Evolutionary conservation across 2,329 filamentous ascomycete genomes (phyloP).

Genomic region (Fusarium musae): DNA sequence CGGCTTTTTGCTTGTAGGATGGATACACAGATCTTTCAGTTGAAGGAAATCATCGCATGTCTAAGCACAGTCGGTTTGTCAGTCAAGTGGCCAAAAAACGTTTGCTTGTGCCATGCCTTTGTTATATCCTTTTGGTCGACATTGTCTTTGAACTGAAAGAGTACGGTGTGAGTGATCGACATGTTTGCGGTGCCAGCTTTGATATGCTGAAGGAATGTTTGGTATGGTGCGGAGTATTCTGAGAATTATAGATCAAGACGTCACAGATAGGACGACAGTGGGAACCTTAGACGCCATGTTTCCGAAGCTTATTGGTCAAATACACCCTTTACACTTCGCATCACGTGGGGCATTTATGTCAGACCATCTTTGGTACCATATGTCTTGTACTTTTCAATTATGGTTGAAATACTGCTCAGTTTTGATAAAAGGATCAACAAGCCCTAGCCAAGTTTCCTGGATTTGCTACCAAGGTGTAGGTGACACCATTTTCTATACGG

Average conservation of each 20-base stretch:
- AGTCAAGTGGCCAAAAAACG: not conserved
- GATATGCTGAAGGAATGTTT: not conserved
- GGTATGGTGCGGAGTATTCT: not conserved
- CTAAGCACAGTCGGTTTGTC: not conserved
- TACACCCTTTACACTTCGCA: not conserved
- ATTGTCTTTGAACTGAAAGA: slow-evolving; percentile 18
- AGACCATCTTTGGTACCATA: not conserved
- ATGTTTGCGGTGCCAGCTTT: slow-evolving; percentile 2
- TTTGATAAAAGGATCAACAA: not conserved
- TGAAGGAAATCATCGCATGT: slow-evolving; percentile 4
- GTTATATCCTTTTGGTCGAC: not conserved
- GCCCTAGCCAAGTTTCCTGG: not conserved
- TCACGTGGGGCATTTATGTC: not conserved
- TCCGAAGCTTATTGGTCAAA: not conserved
- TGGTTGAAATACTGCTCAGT: not conserved
- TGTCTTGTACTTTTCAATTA: not conserved
- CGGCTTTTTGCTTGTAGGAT: not conserved
- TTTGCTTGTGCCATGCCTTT: not conserved
- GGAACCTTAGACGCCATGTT: not conserved
- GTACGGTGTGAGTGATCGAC: slow-evolving; percentile 10
- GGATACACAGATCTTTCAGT: slow-evolving; percentile 12
- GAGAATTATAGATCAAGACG: not conserved
- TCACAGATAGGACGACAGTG: not conserved
- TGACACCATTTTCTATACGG: not conserved
- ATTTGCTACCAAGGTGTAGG: not conserved